Evolutionary conservation across 352 stramenopile species (phyloP), one percentile per base, ranked within the genome.

Genomic region (Phytophthora cryptogea): DNA sequence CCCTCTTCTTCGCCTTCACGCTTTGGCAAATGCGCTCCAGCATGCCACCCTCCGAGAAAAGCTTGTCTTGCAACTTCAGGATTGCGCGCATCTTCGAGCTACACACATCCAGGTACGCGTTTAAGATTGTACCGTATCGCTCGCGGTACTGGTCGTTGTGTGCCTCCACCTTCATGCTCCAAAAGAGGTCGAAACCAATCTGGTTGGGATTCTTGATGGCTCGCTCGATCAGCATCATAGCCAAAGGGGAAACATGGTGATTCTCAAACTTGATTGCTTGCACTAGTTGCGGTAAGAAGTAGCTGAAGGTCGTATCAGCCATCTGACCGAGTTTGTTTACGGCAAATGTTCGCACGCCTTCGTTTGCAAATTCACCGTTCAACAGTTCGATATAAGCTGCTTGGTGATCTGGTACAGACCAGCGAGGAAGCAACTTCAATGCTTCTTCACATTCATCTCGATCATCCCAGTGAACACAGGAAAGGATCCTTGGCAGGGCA

Each of bases 21-120:
- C 72, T 83, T 46, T 92, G 82, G 45, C 86, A 95, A 59, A 95
- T 93, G 27, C 82, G 76, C 48, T 92, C 86, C 37, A 85, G 90
- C 74, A 80, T 93, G 16, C 82, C 88, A 13, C 83, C 78, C 9
- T 83, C 84, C 20, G 80, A 80, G 44, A 94, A 95, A 33, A 92
- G 65, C 59, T 86, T 91, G 68, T 97, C 74, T 58, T 97, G 88
- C 4, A 98, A 76, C 71, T 96, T 95, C 3, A 94, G 70, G 66
- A 98, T 96, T 0, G 91, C 79, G 31, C 86, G 91, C 88, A 97
- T 96, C 69, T 97, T 97, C 45, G 79, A 88, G 53, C 74, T 97
- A 68, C 76, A 91, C 44, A 91, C 86, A 39, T 95, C 84, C 35
- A 94, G 37, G 45, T 95, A 95, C 5, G 83, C 83, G 28, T 95